phyloP scores from a whole-genome alignment of 768 basidiomycete genomes.

The Leccinum boreale region DNA sequence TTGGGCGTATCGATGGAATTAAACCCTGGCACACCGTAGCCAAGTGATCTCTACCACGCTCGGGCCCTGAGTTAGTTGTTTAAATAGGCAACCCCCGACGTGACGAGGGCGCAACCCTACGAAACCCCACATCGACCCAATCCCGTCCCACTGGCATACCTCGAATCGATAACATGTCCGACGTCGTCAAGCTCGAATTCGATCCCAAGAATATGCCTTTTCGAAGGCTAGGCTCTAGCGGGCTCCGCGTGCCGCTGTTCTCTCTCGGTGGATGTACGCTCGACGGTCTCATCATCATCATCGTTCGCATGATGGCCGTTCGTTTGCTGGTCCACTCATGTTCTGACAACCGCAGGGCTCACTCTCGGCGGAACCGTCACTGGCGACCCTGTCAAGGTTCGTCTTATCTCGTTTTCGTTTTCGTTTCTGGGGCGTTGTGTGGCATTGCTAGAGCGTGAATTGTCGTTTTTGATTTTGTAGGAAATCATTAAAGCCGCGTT shows the following conservation, averaged over 20 bases:
- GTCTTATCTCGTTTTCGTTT: neutral
- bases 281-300: neutral
- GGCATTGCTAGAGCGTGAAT: neutral
- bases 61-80: neutral
- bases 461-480: constrained; percentile 15
- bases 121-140: neutral
- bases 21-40: neutral
- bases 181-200: constrained; percentile 28
- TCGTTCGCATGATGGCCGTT: neutral
- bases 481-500: constrained; percentile 55
- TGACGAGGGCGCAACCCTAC: neutral
- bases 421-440: neutral
- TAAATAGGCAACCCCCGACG: neutral
- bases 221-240: constrained; percentile 43
- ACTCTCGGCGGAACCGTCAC: constrained; percentile 46
- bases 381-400: constrained; percentile 51
- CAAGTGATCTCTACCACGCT: neutral
- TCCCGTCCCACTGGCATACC: neutral
- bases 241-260: constrained; percentile 50
- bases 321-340: neutral
- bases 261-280: constrained; percentile 48
- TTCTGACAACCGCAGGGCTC: constrained; percentile 31
- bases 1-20: neutral
- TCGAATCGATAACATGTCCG: constrained; percentile 19
- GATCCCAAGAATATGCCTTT: constrained; percentile 39